Percentiles rank a stretch among this genome's conserved stretches.
Evolutionary conservation across 208 protist species (phyloP).

Genomic region (Endotrypanum monterogeii): DNA sequence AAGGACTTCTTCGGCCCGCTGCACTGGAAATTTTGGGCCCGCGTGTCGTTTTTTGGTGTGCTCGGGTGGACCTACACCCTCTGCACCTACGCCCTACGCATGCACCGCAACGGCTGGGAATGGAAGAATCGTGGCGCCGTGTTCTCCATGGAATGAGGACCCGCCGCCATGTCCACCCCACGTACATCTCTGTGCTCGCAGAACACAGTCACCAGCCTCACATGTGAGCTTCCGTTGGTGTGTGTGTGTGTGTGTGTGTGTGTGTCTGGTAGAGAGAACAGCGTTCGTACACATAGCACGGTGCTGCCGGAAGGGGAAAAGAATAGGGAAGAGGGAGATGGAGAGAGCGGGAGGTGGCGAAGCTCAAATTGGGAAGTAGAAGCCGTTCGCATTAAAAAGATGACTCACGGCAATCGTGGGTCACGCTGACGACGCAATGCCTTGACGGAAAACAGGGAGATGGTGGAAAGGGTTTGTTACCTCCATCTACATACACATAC

Average conservation of each 20-base stretch:
- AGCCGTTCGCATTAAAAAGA: too few relatives aligned
- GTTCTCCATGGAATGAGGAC: slow-evolving; percentile 80
- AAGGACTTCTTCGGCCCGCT: slow-evolving; percentile 80
- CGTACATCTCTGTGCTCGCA: too few relatives aligned
- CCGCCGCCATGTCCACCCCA: too few relatives aligned
- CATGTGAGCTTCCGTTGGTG: not conserved
- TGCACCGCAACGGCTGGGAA: slow-evolving; percentile 88
- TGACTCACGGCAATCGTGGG: too few relatives aligned
- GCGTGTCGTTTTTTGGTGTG: slow-evolving; percentile 59
- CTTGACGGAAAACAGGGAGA: too few relatives aligned
- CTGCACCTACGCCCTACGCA: slow-evolving; percentile 66
- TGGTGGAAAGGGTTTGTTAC: too few relatives aligned
- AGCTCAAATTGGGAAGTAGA: not conserved
- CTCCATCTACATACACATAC: too few relatives aligned
- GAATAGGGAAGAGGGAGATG: not conserved
- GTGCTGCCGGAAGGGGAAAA: not conserved
- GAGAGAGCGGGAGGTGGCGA: not conserved
- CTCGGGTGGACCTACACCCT: slow-evolving; percentile 47
- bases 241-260: not conserved
- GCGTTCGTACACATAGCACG: not conserved
- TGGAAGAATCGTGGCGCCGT: slow-evolving; percentile 89
- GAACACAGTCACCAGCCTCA: too few relatives aligned
- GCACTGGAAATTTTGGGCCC: slow-evolving; percentile 70
- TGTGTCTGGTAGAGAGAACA: not conserved
- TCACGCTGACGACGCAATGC: too few relatives aligned